Base-by-base conservation (phyloP, 75 land plant species). In the Ceratopteris richardii region DNA sequence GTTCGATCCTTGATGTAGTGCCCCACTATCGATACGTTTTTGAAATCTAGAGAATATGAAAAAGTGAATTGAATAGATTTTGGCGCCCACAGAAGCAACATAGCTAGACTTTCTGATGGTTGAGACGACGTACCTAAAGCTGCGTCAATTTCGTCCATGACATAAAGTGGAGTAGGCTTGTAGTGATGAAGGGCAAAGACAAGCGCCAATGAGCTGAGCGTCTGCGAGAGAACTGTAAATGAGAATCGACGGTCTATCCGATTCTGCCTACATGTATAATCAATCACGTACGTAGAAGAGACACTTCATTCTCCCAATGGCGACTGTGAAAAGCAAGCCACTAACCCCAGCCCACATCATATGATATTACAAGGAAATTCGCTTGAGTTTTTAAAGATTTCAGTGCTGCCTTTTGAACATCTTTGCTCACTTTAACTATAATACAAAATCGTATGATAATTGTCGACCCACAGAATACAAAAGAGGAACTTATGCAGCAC, bases 101-200 rank as follows among this genome's bases (percentile, higher is more conserved):
- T 33, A 33, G 3, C 9, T 3, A 33, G 37, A 9, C 37, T 33
- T 33, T 33, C 9, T 33, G 9, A 33, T 25, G 13, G 2, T 54
- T 19, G 24, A 54, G n/a, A 54, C 3, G 1, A 4, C 44, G 1
- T 85, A 93, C 98, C 98, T 18, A 93, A 66, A 56, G 98, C 98
- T 51, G 98, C 98, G 72, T 93, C 98, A 39, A 93, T 93, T 61
- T 93, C 98, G 54, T 93, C 98, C 98, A 93, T 93, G 21, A 93
- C 98, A 72, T 93, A 93, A 16, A 93, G 80, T 26, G 98, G 98
- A 0, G 98, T 93, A 20, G 98, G 98, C 60, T 93, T 93, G 81
- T 88, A 93, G 59, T 93, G 98, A 64, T 93, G 98, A 28, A 93
- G 86, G 0, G 98, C 95, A 72, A 93, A 88, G 25, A 93, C 90